Base-by-base conservation (phyloP, 1,284 basidiomycete genomes). In the Fomitopsis pinicola region DNA sequence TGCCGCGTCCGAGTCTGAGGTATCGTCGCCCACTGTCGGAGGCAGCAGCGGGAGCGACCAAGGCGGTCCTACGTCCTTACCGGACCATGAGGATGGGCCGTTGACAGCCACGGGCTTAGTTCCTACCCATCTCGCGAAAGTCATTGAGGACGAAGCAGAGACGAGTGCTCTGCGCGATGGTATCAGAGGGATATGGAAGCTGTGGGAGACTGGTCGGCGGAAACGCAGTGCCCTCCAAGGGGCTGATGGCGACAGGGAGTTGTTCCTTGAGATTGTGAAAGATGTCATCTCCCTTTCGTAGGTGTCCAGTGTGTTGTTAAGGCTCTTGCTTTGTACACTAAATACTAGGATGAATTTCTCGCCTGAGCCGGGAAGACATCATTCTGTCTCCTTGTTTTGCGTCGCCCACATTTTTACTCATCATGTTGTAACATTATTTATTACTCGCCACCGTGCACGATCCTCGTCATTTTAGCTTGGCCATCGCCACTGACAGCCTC, bases 181-280 rank as follows among this genome's bases (percentile, higher is more conserved):
- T 36, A 77, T 87, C 52, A 76, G 76, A 45, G 80, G 81, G 8
- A 65, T 86, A 35, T 86, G 81, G 69, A 73, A 69, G 17, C 73
- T 87, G 30, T 88, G 85, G 84, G 80, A 74, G 62, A 64, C 72
- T 52, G 68, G 72, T 9, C 71, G 57, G 42, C 58, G 64, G 64
- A 63, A 62, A 60, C 48, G 38, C 10, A 58, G 44, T 42, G 58
- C 22, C 3, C 7, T 28, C 17, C 42, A 15, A 44, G 46, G 55
- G 19, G 26, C 46, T 35, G 62, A 61, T 15, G 65, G 62, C 46
- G 63, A 60, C 33, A 65, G 61, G 59, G 66, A 64, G 19, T 57
- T 66, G 28, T 75, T 75, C 55, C 28, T 74, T 45, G 63, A 68
- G 56, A 63, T 71, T 28, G 73, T 71, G 5, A 63, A 62, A 57